These are phyloP conservation scores for Phytophthora nicotianae DNA, from an alignment of 352 stramenopile genomes.

Conservation along the genomic window DNA sequence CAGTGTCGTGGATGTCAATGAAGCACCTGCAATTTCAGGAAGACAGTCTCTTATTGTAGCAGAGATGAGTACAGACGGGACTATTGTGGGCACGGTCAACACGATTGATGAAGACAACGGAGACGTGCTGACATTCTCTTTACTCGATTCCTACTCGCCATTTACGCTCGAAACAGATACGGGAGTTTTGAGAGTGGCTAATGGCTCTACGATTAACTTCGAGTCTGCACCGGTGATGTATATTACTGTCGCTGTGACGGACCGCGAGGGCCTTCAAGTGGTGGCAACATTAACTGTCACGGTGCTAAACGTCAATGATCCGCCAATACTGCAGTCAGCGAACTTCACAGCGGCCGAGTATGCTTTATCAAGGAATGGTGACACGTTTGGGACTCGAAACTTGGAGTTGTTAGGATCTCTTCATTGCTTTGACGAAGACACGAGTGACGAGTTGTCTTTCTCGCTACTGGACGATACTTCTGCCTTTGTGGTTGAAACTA, in stretches of 20 bases:
- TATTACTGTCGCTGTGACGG: slow-evolving; percentile 17
- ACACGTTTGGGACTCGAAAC: slow-evolving; percentile 3
- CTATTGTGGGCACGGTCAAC: slow-evolving; percentile 19
- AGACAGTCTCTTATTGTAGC: slow-evolving; percentile 18
- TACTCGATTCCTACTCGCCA: slow-evolving; percentile 4
- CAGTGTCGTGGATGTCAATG: slow-evolving; percentile 54
- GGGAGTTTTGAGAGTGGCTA: slow-evolving; percentile 17
- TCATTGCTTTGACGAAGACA: slow-evolving; percentile 59
- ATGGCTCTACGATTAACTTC: slow-evolving; percentile 24
- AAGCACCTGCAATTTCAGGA: slow-evolving; percentile 39
- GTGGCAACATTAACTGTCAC: slow-evolving; percentile 14
- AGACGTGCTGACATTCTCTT: slow-evolving; percentile 20
- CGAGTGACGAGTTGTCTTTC: slow-evolving; percentile 41
- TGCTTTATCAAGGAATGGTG: background rate
- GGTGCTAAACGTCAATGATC: slow-evolving; percentile 27
- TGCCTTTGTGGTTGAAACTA: slow-evolving; percentile 42
- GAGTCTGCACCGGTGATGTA: slow-evolving; percentile 15
- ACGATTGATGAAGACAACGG: slow-evolving; percentile 21
- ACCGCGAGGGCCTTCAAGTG: slow-evolving; percentile 23
- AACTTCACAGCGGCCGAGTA: slow-evolving; percentile 34
- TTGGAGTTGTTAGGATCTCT: slow-evolving; percentile 43
- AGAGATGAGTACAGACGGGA: slow-evolving; percentile 36
- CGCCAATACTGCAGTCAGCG: slow-evolving; percentile 16
- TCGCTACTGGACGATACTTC: slow-evolving; percentile 23
- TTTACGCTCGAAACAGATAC: slow-evolving; percentile 21